Conservation (phyloP, 1,139 yeast genomes). For the Blastobotrys apis region DNA sequence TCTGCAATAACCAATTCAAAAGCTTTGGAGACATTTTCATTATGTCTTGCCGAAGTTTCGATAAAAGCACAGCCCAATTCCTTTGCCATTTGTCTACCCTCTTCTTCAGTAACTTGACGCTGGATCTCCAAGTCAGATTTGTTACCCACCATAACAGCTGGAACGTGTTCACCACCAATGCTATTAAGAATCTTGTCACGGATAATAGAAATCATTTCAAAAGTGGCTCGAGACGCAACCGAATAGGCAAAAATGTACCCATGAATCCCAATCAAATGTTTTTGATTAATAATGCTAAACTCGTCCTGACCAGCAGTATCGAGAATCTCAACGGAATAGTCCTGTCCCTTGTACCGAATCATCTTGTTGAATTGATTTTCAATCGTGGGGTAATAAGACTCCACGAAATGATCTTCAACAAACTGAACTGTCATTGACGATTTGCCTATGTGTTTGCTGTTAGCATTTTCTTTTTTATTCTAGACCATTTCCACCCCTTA, state of each 20-base stretch:
- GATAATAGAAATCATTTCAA: conserved; percentile 70
- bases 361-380: conserved; percentile 80
- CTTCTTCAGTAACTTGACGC: conserved; percentile 56
- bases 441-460: conserved; percentile 44
- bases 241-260: conserved; percentile 82
- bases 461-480: conserved; percentile 1
- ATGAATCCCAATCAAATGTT: conserved; percentile 74
- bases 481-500: conserved; percentile 14
- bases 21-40: conserved; percentile 56
- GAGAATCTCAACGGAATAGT: conserved; percentile 63
- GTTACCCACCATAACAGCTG: conserved; percentile 80
- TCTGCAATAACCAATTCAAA: conserved; percentile 65
- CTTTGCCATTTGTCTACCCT: conserved; percentile 61
- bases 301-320: conserved; percentile 92
- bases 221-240: conserved; percentile 72
- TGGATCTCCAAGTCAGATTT: conserved; percentile 53
- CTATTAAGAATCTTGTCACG: conserved; percentile 78
- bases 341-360: conserved; percentile 65
- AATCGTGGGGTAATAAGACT: conserved; percentile 85
- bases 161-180: conserved; percentile 38
- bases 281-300: conserved; percentile 74
- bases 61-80: conserved; percentile 61
- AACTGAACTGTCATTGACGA: conserved; percentile 84
- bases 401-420: conserved; percentile 85
- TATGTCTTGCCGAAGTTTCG: conserved; percentile 76